Percentiles rank a stretch among this genome's conserved stretches.
Conservation (phyloP, 306 rosid species). For the Malus sieversii region DNA sequence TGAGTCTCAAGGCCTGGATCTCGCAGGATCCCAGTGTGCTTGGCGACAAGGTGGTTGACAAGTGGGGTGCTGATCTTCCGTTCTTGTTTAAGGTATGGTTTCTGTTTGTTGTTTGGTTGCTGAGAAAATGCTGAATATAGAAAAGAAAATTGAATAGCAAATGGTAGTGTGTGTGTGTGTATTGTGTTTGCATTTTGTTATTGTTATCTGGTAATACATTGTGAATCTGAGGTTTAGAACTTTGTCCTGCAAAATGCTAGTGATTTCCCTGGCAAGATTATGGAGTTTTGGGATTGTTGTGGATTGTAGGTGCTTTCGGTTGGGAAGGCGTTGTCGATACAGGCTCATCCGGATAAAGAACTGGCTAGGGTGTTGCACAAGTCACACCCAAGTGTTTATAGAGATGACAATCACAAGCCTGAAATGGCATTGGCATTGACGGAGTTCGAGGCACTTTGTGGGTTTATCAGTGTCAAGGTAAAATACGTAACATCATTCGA, state of each 20-base stretch:
- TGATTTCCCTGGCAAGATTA: neutral
- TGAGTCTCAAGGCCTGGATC: slow-evolving; percentile 34
- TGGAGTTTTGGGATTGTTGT: neutral
- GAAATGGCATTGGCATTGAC: slow-evolving; percentile 41
- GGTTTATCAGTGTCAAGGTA: slow-evolving; percentile 34
- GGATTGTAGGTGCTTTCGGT: slow-evolving; percentile 30
- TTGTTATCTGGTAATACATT: neutral
- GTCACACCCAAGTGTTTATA: slow-evolving; percentile 24
- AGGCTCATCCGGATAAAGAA: slow-evolving; percentile 39
- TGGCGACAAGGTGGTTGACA: slow-evolving; percentile 25
- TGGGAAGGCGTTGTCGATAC: slow-evolving; percentile 31
- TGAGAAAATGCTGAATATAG: neutral
- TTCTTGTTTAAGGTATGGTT: slow-evolving; percentile 28
- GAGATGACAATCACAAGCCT: slow-evolving; percentile 38
- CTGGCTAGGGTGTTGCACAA: slow-evolving; percentile 30
- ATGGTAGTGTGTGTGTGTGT: neutral
- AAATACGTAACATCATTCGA: neutral
- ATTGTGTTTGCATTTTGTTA: neutral
- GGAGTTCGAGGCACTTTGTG: slow-evolving; percentile 36
- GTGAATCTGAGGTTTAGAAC: neutral
- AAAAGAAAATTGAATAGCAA: neutral
- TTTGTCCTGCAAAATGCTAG: neutral
- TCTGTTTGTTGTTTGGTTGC: neutral
- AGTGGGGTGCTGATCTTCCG: slow-evolving; percentile 38
- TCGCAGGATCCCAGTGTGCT: slow-evolving; percentile 20